Evolutionary conservation across 179 eudicot species (phyloP).

Genomic region (Sideroxylon spinosum): DNA sequence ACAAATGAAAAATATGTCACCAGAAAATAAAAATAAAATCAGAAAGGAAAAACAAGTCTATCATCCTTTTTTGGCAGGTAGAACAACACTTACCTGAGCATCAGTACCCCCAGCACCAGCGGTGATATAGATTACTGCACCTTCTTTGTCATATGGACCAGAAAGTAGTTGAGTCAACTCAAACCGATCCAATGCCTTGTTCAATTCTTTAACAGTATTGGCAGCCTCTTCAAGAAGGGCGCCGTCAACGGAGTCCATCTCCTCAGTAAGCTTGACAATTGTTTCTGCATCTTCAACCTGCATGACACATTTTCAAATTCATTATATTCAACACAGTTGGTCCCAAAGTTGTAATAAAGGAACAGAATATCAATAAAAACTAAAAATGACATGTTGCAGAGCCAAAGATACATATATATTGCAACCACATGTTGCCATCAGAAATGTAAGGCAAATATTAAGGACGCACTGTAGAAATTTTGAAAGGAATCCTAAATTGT

Average conservation of each 20-base stretch:
- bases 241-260: conserved; percentile 83
- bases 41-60: background rate
- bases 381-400: background rate
- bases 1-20: background rate
- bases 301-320: conserved; percentile 14
- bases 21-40: background rate
- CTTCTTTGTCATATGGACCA: conserved; percentile 94
- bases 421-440: background rate
- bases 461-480: background rate
- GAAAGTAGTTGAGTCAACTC: conserved; percentile 90
- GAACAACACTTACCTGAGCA: conserved; percentile 71
- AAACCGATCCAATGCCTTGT: conserved; percentile 77
- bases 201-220: conserved; percentile 60
- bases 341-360: conserved; percentile 9
- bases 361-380: background rate
- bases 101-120: conserved; percentile 99
- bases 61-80: background rate
- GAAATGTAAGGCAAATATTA: background rate
- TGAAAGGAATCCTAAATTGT: background rate
- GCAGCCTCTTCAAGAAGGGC: conserved; percentile 86
- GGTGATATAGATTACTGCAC: conserved; percentile 74
- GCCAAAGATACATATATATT: background rate
- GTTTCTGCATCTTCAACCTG: conserved; percentile 95
- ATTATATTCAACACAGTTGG: background rate
- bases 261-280: conserved; percentile 82